Evolutionary conservation across 257 asterid genomes (phyloP).

Genomic region (Fraxinus anomala): DNA sequence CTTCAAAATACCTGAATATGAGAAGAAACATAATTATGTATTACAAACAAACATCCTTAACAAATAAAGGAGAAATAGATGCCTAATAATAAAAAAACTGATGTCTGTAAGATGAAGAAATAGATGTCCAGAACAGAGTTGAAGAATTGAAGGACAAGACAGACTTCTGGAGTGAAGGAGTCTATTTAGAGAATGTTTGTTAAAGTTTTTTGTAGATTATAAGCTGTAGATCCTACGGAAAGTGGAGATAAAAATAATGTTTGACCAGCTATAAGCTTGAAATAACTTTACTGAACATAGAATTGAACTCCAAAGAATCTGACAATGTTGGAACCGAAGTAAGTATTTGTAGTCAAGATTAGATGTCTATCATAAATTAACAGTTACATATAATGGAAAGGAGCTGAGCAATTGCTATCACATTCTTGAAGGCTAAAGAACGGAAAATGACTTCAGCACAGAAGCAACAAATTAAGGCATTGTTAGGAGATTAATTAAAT

Average conservation of each 20-base stretch:
- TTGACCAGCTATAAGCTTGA: too few relatives aligned
- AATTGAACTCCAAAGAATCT: too few relatives aligned
- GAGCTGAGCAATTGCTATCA: neutral
- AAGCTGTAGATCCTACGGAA: too few relatives aligned
- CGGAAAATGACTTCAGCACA: neutral
- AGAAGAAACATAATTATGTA: neutral
- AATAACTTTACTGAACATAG: too few relatives aligned
- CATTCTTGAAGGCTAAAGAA: neutral
- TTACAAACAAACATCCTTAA: neutral
- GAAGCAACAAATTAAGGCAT: neutral
- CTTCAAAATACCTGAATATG: neutral
- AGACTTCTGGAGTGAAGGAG: too few relatives aligned
- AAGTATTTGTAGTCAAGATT: too few relatives aligned
- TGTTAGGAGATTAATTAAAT: neutral
- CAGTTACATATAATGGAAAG: neutral
- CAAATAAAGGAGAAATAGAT: neutral
- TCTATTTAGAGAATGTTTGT: too few relatives aligned
- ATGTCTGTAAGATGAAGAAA: neutral
- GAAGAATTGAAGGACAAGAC: too few relatives aligned
- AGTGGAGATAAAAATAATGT: too few relatives aligned
- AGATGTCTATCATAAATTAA: neutral
- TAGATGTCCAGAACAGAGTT: neutral
- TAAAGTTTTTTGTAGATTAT: too few relatives aligned
- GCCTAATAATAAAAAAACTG: neutral
- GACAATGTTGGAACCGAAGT: too few relatives aligned